Evolutionary conservation across 1,284 basidiomycete species (phyloP).

Genomic region (Pseudomicrostroma phylloplanum): DNA sequence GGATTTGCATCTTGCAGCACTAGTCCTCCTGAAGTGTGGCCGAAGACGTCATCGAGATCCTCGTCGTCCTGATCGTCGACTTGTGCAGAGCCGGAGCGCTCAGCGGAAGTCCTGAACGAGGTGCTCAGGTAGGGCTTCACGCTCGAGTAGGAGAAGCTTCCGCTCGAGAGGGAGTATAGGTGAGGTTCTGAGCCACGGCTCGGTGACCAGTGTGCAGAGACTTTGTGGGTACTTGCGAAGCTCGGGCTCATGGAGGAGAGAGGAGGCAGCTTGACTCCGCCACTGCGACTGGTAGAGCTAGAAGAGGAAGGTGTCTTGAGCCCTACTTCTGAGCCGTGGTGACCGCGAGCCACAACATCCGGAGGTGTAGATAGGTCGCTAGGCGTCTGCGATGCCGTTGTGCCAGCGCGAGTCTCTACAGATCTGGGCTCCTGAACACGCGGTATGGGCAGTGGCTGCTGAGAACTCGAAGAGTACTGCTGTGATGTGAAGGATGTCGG

Average conservation of each 20-base stretch:
- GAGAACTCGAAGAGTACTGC: conserved; percentile 6
- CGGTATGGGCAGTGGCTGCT: conserved; percentile 30
- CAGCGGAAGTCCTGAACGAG: conserved; percentile 39
- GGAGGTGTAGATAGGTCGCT: conserved; percentile 44
- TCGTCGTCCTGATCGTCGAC: conserved; percentile 21
- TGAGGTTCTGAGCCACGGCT: conserved; percentile 28
- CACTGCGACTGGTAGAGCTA: conserved; percentile 15
- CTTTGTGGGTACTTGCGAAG: conserved; percentile 16
- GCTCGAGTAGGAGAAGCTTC: conserved; percentile 24
- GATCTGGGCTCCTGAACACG: conserved; percentile 17
- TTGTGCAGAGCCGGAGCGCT: conserved; percentile 26
- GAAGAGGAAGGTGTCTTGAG: conserved; percentile 11
- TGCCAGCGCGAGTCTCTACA: conserved; percentile 15
- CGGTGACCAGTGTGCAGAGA: conserved; percentile 33
- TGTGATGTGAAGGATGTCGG: neutral
- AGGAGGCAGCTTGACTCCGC: conserved; percentile 21
- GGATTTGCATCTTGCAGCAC: conserved; percentile 7
- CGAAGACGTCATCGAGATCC: conserved; percentile 24
- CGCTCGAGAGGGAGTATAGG: conserved; percentile 26
- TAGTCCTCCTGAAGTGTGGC: conserved; percentile 13
- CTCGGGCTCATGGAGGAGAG: conserved; percentile 24
- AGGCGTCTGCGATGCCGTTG: conserved; percentile 32
- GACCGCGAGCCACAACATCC: conserved; percentile 23
- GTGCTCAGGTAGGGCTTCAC: conserved; percentile 40
- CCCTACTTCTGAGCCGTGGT: conserved; percentile 10